Percentiles rank a stretch among this genome's conserved stretches.
Conservation (phyloP, 2,329 filamentous ascomycete species). For the Cladobotryum mycophilum region DNA sequence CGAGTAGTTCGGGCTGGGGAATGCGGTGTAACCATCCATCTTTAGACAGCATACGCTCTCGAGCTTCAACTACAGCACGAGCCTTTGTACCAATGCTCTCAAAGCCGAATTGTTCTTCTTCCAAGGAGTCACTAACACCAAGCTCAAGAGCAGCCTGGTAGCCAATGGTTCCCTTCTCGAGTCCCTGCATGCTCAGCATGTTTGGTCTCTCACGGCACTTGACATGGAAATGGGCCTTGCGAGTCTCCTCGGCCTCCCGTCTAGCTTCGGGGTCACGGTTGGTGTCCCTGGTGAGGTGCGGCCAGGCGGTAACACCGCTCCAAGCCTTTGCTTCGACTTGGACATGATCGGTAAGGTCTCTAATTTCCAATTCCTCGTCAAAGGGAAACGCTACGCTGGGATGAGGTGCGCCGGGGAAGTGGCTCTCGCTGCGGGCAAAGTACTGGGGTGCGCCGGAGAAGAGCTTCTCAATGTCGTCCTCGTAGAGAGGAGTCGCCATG, state of each 20-base stretch:
- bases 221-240: conserved; percentile 52
- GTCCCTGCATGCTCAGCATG: conserved; percentile 66
- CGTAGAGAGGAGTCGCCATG: conserved; percentile 53
- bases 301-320: conserved; percentile 57
- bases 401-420: conserved; percentile 53
- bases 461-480: conserved; percentile 58
- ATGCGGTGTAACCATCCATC: conserved; percentile 50
- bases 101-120: conserved; percentile 57
- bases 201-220: conserved; percentile 57
- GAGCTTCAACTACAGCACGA: conserved; percentile 49
- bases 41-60: conserved; percentile 49
- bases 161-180: conserved; percentile 65
- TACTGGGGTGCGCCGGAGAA: conserved; percentile 74
- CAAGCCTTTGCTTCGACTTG: conserved; percentile 59
- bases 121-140: conserved; percentile 56
- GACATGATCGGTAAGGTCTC: conserved; percentile 58
- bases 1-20: conserved; percentile 51
- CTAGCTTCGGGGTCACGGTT: conserved; percentile 39
- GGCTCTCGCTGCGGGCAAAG: conserved; percentile 54
- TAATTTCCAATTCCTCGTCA: conserved; percentile 55
- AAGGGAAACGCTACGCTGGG: conserved; percentile 63
- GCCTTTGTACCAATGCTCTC: conserved; percentile 49
- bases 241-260: conserved; percentile 37
- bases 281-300: conserved; percentile 50
- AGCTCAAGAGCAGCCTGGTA: conserved; percentile 63